Evolutionary conservation across 176 grass and related monocot species (phyloP).

Genomic region (Cenchrus purpureus): DNA sequence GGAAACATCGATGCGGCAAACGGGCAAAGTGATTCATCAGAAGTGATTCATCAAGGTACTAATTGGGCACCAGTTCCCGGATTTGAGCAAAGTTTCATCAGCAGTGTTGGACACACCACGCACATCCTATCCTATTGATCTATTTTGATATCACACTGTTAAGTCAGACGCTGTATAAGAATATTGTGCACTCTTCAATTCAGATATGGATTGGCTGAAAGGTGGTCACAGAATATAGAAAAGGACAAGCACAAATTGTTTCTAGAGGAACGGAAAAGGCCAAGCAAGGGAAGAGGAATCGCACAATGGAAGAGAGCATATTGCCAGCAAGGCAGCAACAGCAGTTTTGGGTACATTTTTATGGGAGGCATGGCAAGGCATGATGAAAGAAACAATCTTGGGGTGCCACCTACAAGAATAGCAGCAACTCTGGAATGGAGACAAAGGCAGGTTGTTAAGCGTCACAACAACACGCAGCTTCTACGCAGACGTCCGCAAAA

Average conservation of each 20-base stretch:
- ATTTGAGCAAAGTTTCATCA: not conserved
- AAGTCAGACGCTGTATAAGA: not conserved
- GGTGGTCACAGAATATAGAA: not conserved
- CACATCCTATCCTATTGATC: not conserved
- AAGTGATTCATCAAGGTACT: not conserved
- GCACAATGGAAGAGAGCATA: not conserved
- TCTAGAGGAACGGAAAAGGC: not conserved
- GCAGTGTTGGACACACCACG: not conserved
- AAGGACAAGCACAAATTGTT: not conserved
- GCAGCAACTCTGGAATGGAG: not conserved
- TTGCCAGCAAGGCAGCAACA: not conserved
- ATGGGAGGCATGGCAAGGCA: constrained; percentile 2
- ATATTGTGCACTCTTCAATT: not conserved
- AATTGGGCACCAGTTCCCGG: not conserved
- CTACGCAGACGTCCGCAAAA: constrained; percentile 12
- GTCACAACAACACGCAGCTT: constrained; percentile 24
- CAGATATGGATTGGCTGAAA: not conserved
- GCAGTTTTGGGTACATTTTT: not conserved
- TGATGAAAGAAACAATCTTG: constrained; percentile 11
- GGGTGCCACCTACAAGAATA: constrained; percentile 1
- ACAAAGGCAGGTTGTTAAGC: constrained; percentile 15
- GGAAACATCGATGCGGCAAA: not conserved
- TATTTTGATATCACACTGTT: not conserved
- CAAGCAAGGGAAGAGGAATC: not conserved
- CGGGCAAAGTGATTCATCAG: not conserved